phyloP scores from a whole-genome alignment of 805 yeast species.

The Jamesozyma spencerorum region DNA sequence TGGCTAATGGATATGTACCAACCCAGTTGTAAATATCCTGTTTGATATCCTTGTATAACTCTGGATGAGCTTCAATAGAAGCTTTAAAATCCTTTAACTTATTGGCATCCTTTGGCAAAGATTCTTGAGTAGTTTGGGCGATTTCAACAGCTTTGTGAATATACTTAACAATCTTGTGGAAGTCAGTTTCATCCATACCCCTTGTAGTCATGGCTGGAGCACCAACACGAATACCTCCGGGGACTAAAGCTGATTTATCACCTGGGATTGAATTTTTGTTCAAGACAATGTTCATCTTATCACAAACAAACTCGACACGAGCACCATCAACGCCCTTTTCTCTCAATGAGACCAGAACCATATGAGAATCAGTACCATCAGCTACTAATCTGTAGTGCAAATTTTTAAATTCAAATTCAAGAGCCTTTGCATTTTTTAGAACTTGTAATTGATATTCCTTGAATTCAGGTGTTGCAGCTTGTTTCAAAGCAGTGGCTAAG shows the following conservation, averaged over 20 bases:
- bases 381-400: slow-evolving; percentile 78
- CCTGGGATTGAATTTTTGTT: slow-evolving; percentile 97
- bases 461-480: slow-evolving; percentile 82
- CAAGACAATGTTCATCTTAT: slow-evolving; percentile 85
- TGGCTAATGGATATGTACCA: slow-evolving; percentile 62
- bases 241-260: slow-evolving; percentile 88
- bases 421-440: slow-evolving; percentile 73
- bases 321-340: slow-evolving; percentile 91
- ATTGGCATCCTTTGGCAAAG: slow-evolving; percentile 83
- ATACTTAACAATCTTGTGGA: slow-evolving; percentile 66
- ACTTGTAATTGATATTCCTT: slow-evolving; percentile 83
- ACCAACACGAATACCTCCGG: slow-evolving; percentile 94
- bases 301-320: slow-evolving; percentile 88
- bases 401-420: slow-evolving; percentile 62
- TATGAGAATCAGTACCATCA: slow-evolving; percentile 93
- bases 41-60: slow-evolving; percentile 57
- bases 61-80: slow-evolving; percentile 60
- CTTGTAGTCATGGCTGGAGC: slow-evolving; percentile 98
- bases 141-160: slow-evolving; percentile 69
- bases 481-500: slow-evolving; percentile 92
- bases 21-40: slow-evolving; percentile 84
- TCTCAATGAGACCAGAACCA: slow-evolving; percentile 81
- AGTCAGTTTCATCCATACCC: slow-evolving; percentile 84
- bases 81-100: slow-evolving; percentile 92
- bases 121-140: slow-evolving; percentile 65